These are phyloP conservation scores for Botrytis cinerea DNA, from an alignment of 2,329 filamentous ascomycete genomes.

Conservation along the genomic window DNA sequence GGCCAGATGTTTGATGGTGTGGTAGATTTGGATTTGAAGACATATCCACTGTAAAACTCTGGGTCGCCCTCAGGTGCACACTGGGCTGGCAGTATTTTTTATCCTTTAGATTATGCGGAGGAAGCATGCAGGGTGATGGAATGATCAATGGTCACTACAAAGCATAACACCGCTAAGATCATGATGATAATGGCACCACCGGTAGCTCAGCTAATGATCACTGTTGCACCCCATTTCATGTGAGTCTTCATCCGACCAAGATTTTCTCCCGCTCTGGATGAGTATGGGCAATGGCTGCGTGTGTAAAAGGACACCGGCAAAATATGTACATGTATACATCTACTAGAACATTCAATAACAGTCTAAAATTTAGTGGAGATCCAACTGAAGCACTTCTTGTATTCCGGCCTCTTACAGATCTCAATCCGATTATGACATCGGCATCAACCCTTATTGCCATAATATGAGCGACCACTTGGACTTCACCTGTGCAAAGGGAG, in stretches of 20 bases:
- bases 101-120: not conserved
- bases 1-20: not conserved
- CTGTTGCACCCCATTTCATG: not conserved
- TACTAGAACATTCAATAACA: not conserved
- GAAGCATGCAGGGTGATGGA: not conserved
- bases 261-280: not conserved
- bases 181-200: not conserved
- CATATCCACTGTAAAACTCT: not conserved
- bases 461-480: slow-evolving; percentile 7
- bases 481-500: not conserved
- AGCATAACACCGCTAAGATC: not conserved
- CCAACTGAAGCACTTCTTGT: not conserved
- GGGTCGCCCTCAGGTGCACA: not conserved
- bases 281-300: not conserved
- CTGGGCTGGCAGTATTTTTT: not conserved
- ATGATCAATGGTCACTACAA: not conserved
- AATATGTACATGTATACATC: not conserved
- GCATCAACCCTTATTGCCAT: not conserved
- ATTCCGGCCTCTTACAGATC: not conserved
- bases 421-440: not conserved
- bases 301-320: not conserved
- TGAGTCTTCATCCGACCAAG: not conserved
- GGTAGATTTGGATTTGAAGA: not conserved
- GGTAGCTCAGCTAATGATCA: not conserved
- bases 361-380: slow-evolving; percentile 3